A percentile compares a stretch with the other conserved stretches of the same genome.
phyloP scores from a whole-genome alignment of 2,329 filamentous ascomycete genomes.

The Didymella glomerata region DNA sequence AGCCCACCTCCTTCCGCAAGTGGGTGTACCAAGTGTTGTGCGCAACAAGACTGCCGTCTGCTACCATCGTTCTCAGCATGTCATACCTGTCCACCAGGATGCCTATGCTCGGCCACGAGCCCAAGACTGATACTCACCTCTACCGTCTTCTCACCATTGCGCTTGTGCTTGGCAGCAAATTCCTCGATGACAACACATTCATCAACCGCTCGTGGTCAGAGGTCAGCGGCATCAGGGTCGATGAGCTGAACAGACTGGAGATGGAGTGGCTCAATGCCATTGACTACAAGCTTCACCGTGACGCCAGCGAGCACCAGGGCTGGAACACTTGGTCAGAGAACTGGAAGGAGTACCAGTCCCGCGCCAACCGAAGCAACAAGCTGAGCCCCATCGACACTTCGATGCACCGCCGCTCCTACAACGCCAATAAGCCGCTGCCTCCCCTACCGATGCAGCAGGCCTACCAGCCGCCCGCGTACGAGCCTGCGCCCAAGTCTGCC shows the following conservation, averaged over 20 bases:
- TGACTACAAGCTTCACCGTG: conserved; percentile 85
- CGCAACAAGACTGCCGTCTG: conserved; percentile 87
- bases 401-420: conserved; percentile 61
- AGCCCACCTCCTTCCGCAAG: conserved; percentile 82
- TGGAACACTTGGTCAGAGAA: conserved; percentile 71
- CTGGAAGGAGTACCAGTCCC: conserved; percentile 70
- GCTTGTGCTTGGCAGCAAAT: conserved; percentile 90
- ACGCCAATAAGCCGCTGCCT: conserved; percentile 56
- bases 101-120: conserved; percentile 70
- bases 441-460: conserved; percentile 52
- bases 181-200: conserved; percentile 95
- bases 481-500: conserved; percentile 48
- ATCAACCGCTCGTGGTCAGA: conserved; percentile 97
- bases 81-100: conserved; percentile 87
- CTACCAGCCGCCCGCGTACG: conserved; percentile 48
- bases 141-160: conserved; percentile 89
- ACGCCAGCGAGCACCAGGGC: conserved; percentile 78
- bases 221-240: conserved; percentile 86
- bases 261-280: conserved; percentile 87
- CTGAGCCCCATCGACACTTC: conserved; percentile 72
- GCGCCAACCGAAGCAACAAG: conserved; percentile 51
- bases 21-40: conserved; percentile 91
- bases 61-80: conserved; percentile 88
- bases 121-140: conserved; percentile 70
- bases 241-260: conserved; percentile 85